Percentiles rank a stretch among this genome's conserved stretches.
Conservation (phyloP, 1,139 yeast genomes). For the Hyphopichia khmerensis region DNA sequence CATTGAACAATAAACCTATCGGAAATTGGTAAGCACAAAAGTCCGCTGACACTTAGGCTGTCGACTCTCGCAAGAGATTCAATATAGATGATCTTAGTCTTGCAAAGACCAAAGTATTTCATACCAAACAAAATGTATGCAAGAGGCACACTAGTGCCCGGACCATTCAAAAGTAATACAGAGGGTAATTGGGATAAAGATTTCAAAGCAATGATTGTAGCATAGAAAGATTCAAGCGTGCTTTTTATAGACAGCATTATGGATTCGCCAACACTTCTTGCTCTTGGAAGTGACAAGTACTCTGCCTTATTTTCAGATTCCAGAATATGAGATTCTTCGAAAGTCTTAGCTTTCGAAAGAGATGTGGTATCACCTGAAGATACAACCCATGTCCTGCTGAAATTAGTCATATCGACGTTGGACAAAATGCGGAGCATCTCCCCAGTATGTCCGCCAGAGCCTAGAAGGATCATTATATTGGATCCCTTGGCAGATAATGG, state of each 20-base stretch:
- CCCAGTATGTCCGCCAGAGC: constrained; percentile 94
- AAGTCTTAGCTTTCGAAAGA: constrained; percentile 43
- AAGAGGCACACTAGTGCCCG: constrained; percentile 85
- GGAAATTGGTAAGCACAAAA: constrained; percentile 62
- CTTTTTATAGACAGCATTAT: constrained; percentile 51
- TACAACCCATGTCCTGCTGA: constrained; percentile 44
- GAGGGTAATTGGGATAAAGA: constrained; percentile 37
- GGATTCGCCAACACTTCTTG: constrained; percentile 75
- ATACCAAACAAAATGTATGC: constrained; percentile 61
- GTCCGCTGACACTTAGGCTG: constrained; percentile 74
- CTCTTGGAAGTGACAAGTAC: constrained; percentile 57
- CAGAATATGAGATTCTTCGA: constrained; percentile 26
- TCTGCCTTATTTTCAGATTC: constrained; percentile 16
- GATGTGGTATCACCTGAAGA: constrained; percentile 65
- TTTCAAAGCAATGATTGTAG: constrained; percentile 23
- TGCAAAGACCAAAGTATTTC: constrained; percentile 50
- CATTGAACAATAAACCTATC: constrained; percentile 89
- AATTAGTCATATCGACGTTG: constrained; percentile 24
- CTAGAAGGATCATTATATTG: constrained; percentile 56
- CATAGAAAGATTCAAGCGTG: constrained; percentile 42
- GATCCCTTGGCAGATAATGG: constrained; percentile 17
- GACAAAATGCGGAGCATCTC: constrained; percentile 77
- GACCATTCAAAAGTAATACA: constrained; percentile 79
- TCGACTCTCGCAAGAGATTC: constrained; percentile 89
- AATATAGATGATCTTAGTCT: constrained; percentile 68